Evolutionary conservation across 768 basidiomycete genomes (phyloP).

Genomic region (Chiua virens): DNA sequence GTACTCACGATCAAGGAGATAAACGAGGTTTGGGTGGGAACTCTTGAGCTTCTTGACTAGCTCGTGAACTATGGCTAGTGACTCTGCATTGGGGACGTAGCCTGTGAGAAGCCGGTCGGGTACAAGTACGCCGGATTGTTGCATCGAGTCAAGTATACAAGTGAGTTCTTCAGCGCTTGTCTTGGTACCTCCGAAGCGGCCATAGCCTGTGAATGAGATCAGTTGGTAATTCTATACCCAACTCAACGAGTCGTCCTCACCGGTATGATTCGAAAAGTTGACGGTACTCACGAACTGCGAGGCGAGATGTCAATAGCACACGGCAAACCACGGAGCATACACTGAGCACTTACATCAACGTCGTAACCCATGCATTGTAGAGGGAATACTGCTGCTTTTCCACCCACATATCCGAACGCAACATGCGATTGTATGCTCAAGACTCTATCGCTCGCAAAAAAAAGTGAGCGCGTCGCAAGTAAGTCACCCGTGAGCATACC

Average conservation of each 20-base stretch:
- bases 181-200: constrained; percentile 74
- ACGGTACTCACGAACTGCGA: constrained; percentile 83
- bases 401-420: constrained; percentile 90
- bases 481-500: constrained; percentile 3
- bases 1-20: constrained; percentile 87
- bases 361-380: constrained; percentile 90
- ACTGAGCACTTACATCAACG: constrained; percentile 72
- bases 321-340: neutral
- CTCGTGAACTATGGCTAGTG: constrained; percentile 63
- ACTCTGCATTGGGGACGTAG: constrained; percentile 85
- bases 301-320: constrained; percentile 1
- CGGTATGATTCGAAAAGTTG: constrained; percentile 93
- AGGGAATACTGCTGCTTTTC: constrained; percentile 75
- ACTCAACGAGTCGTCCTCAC: constrained; percentile 37
- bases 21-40: constrained; percentile 62
- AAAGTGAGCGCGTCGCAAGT: constrained; percentile 3
- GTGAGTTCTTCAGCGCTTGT: constrained; percentile 76
- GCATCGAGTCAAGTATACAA: constrained; percentile 71
- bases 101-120: constrained; percentile 83
- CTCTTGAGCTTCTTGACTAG: constrained; percentile 61
- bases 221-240: neutral
- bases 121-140: constrained; percentile 69
- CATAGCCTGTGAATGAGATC: constrained; percentile 61
- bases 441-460: constrained; percentile 48
- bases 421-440: constrained; percentile 94